Evolutionary conservation across 2,329 filamentous ascomycete genomes (phyloP).

Genomic region (Cladophialophora bantiana): DNA sequence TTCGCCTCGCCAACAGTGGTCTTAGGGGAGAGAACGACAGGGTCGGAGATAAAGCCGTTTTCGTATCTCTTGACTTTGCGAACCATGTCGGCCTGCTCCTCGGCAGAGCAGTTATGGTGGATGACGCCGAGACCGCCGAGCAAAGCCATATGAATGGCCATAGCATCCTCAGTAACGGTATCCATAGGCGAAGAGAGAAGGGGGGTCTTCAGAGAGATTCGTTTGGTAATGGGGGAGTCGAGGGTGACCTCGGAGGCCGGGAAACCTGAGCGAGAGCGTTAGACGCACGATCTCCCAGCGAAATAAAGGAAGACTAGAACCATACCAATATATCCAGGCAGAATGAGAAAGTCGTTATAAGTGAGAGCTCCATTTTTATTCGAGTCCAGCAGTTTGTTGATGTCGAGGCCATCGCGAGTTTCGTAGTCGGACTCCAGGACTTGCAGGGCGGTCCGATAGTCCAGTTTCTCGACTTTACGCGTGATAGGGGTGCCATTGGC

Average conservation of each 20-base stretch:
- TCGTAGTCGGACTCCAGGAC: slow-evolving; percentile 79
- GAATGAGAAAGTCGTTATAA: slow-evolving; percentile 97
- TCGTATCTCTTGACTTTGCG: slow-evolving; percentile 99
- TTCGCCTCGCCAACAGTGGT: slow-evolving; percentile 92
- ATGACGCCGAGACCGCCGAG: slow-evolving; percentile 75
- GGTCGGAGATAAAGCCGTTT: slow-evolving; percentile 98
- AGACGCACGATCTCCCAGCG: slow-evolving; percentile 22
- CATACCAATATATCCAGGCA: slow-evolving; percentile 92
- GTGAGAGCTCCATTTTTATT: slow-evolving; percentile 91
- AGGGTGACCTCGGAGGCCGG: slow-evolving; percentile 86
- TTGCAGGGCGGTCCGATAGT: slow-evolving; percentile 78
- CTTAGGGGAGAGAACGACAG: slow-evolving; percentile 84
- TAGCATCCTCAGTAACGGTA: slow-evolving; percentile 98
- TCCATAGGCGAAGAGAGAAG: slow-evolving; percentile 99
- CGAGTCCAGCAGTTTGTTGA: slow-evolving; percentile 87
- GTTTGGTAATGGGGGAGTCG: slow-evolving; percentile 92
- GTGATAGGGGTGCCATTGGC: slow-evolving; percentile 58
- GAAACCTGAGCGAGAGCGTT: slow-evolving; percentile 66
- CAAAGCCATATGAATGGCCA: slow-evolving; percentile 87
- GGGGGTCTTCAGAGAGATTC: slow-evolving; percentile 93
- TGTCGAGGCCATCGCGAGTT: slow-evolving; percentile 82
- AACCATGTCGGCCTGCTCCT: slow-evolving; percentile 98
- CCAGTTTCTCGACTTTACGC: slow-evolving; percentile 66
- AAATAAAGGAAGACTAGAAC: slow-evolving; percentile 9
- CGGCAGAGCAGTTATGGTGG: slow-evolving; percentile 99